These are phyloP conservation scores for Berberis vulgaris DNA, from an alignment of 164 flowering plant species.

Conservation along the genomic window DNA sequence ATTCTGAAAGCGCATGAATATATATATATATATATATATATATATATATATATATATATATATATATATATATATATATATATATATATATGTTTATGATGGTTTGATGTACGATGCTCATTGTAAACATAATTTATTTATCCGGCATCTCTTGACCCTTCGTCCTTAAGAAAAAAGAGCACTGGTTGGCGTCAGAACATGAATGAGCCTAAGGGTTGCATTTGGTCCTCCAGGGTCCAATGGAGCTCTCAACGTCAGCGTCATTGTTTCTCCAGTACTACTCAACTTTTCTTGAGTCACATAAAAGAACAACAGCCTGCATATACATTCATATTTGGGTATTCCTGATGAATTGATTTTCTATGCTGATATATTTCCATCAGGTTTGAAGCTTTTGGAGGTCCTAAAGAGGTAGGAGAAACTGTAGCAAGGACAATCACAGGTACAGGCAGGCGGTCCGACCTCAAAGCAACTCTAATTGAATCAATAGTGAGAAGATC, in stretches of 20 bases:
- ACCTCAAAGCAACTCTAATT: conserved; percentile 50
- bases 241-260: conserved; percentile 95
- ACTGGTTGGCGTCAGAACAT: conserved; percentile 30
- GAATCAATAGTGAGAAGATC: conserved; percentile 49
- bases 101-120: not conserved
- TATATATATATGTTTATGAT: not conserved
- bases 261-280: conserved; percentile 75
- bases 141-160: conserved; percentile 81
- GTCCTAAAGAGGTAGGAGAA: conserved; percentile 81
- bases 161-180: conserved; percentile 28
- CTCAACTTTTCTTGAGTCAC: conserved; percentile 67
- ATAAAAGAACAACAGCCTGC: not conserved
- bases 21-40: too few relatives aligned
- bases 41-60: too few relatives aligned
- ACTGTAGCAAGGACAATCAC: conserved; percentile 50
- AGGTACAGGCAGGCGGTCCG: conserved; percentile 37
- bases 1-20: not conserved
- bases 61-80: too few relatives aligned
- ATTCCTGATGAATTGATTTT: not conserved
- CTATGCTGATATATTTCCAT: not conserved
- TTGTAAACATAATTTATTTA: conserved; percentile 66
- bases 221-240: conserved; percentile 87
- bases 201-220: conserved; percentile 68
- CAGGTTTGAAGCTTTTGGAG: conserved; percentile 91
- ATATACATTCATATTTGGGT: too few relatives aligned